Conservation (phyloP, 306 rosid species). For the Vigna radiata region DNA sequence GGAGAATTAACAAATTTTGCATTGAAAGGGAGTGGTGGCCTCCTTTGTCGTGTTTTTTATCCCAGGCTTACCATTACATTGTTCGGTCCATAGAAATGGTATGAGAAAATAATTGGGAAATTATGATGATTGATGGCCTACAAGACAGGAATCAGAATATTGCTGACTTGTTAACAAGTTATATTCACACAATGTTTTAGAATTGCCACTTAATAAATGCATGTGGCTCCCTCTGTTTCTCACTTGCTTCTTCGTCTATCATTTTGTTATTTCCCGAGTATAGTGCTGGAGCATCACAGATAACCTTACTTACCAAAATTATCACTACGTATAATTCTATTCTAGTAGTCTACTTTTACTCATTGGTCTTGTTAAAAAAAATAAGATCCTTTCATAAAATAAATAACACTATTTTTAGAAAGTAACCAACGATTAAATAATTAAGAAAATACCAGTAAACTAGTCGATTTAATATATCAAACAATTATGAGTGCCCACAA, state of each 20-base stretch:
- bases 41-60: conserved; percentile 15
- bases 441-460: too few species aligned
- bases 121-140: conserved; percentile 15
- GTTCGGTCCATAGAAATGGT: not conserved
- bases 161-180: conserved; percentile 6
- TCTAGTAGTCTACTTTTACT: too few species aligned
- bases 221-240: conserved; percentile 18
- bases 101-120: conserved; percentile 18
- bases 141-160: conserved; percentile 25
- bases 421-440: too few species aligned
- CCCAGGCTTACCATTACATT: not conserved
- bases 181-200: not conserved
- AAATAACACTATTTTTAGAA: too few species aligned
- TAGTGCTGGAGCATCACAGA: not conserved
- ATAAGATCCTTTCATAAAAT: too few species aligned
- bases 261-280: not conserved
- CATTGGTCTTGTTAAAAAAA: too few species aligned
- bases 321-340: not conserved
- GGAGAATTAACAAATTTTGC: not conserved
- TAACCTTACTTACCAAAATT: not conserved
- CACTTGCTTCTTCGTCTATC: not conserved
- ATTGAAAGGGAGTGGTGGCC: not conserved
- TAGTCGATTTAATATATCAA: too few species aligned
- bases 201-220: conserved; percentile 12
- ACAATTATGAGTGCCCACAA: too few species aligned